Percentiles rank a stretch among this genome's conserved stretches.
These are phyloP conservation scores for Martiniozyma asiatica DNA, from an alignment of 1,139 yeast species.

Conservation along the genomic window DNA sequence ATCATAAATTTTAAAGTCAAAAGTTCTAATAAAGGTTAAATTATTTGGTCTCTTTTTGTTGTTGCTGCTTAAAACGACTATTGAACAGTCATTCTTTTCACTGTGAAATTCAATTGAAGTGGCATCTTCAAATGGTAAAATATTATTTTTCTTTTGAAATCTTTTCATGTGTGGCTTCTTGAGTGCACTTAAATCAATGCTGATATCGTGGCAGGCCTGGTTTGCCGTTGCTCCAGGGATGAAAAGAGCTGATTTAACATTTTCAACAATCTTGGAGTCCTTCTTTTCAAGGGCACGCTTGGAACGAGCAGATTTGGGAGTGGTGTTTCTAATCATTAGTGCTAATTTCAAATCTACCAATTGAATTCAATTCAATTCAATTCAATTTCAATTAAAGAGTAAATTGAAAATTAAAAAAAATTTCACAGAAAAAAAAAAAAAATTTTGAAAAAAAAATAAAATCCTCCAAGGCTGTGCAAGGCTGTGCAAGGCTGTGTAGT, in stretches of 20 bases:
- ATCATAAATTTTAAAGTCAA: constrained; percentile 81
- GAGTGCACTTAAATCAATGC: constrained; percentile 80
- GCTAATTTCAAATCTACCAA: too few relatives aligned
- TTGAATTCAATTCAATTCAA: too few relatives aligned
- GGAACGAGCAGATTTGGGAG: constrained; percentile 92
- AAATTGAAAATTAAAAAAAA: too few relatives aligned
- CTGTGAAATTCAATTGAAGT: constrained; percentile 77
- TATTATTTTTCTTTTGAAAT: constrained; percentile 76
- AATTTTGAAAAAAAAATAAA: too few relatives aligned
- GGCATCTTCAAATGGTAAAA: constrained; percentile 92
- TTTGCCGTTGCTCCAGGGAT: constrained; percentile 82
- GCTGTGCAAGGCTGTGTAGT: too few relatives aligned
- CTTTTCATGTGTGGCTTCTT: constrained; percentile 88
- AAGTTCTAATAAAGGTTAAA: constrained; percentile 77
- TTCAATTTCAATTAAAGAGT: too few relatives aligned
- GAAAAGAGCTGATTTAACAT: constrained; percentile 80
- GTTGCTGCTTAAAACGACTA: constrained; percentile 69
- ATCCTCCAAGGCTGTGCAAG: too few relatives aligned
- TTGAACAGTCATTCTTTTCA: constrained; percentile 85
- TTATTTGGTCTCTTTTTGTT: constrained; percentile 93
- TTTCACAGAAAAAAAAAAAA: too few relatives aligned
- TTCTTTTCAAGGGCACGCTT: constrained; percentile 87
- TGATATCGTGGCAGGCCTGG: constrained; percentile 74
- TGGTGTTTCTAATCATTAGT: constrained; percentile 63
- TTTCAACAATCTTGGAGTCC: constrained; percentile 83